Evolutionary conservation across 1,139 yeast genomes (phyloP), one percentile per base, ranked within the genome.

Genomic region (Geotrichum klebahnii): DNA sequence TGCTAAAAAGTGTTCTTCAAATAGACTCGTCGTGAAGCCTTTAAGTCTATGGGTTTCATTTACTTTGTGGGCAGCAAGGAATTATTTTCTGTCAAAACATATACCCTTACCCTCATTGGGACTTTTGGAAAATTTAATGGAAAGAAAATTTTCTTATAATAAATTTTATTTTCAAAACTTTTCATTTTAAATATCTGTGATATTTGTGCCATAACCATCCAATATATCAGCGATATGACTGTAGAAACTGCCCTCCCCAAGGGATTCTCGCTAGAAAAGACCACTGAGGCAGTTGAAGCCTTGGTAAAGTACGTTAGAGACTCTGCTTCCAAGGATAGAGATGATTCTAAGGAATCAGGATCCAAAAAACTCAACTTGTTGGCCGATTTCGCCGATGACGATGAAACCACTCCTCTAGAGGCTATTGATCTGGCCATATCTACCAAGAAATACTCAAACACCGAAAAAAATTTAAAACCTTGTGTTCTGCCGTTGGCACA

Each of bases 61-160:
- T 5, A 32, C 35, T 32, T 17, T 5, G 10, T 8, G 22, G 41
- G 41, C 28, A 37, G 41, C 31, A 37, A 37, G 20, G 87, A 59
- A 84, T 72, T 67, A 79, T 81, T 69, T 85, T 86, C 28, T 74
- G 81, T 58, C 97, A 97, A 95, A 78, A 28, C 95, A 80, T 81
- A 90, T 90, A 74, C 96, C 80, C 71, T 87, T 89, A 64, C 96
- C 97, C 97, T 71, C 35, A 6, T 34, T 8, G 46, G 36, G 20
- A 17, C 8, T 33, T 22, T 48, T 16, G 35, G 40, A 31, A 24
- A 28, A 46, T 26, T 26, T 26, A 48, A 51, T 36, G 40, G 38
- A 44, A 53, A 53, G 35, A 46, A 45, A 22, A 32, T 42, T 16
- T 17, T 19, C 24, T 37, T 20, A 20, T 35, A n/a, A 4, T 38